These are phyloP conservation scores for Phytophthora sp. DNA, from an alignment of 352 stramenopile genomes.

Conservation along the genomic window DNA sequence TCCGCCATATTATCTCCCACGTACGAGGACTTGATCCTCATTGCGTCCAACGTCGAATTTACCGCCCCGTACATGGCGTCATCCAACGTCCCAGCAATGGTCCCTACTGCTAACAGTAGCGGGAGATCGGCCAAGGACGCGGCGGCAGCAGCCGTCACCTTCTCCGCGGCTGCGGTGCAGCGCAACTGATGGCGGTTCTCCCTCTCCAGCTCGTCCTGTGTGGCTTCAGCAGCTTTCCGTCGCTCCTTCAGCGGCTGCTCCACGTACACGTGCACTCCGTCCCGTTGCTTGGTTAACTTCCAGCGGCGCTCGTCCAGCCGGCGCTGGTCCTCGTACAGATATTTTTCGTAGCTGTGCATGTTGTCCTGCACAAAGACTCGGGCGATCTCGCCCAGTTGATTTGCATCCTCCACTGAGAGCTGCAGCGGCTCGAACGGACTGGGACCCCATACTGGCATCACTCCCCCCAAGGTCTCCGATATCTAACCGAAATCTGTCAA, in stretches of 20 bases:
- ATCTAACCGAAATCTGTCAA: slow-evolving; percentile 12
- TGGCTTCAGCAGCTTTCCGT: slow-evolving; percentile 19
- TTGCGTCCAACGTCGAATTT: slow-evolving; percentile 34
- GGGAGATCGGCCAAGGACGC: slow-evolving; percentile 36
- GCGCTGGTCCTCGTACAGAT: slow-evolving; percentile 36
- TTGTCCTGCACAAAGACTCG: slow-evolving; percentile 37
- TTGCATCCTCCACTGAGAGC: slow-evolving; percentile 34
- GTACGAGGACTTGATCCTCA: slow-evolving; percentile 52
- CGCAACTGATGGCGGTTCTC: slow-evolving; percentile 28
- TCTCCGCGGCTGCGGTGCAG: slow-evolving; percentile 9
- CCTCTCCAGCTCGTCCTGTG: slow-evolving; percentile 33
- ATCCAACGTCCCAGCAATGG: slow-evolving; percentile 40
- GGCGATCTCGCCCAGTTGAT: slow-evolving; percentile 36
- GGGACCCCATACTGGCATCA: slow-evolving; percentile 31
- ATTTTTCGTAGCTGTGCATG: slow-evolving; percentile 37
- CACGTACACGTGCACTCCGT: slow-evolving; percentile 35
- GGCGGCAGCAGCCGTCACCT: slow-evolving; percentile 24
- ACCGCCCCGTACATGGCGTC: slow-evolving; percentile 54
- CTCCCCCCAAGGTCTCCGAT: too few relatives aligned
- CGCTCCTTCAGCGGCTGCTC: slow-evolving; percentile 33
- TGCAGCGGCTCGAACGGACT: slow-evolving; percentile 40
- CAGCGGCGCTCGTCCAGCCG: slow-evolving; percentile 34
- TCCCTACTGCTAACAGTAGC: slow-evolving; percentile 37
- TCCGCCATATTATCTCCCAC: slow-evolving; percentile 50
- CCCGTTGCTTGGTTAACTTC: slow-evolving; percentile 36